These are phyloP conservation scores for Ophiosphaerella herpotricha DNA, from an alignment of 2,329 filamentous ascomycete species.

Conservation along the genomic window DNA sequence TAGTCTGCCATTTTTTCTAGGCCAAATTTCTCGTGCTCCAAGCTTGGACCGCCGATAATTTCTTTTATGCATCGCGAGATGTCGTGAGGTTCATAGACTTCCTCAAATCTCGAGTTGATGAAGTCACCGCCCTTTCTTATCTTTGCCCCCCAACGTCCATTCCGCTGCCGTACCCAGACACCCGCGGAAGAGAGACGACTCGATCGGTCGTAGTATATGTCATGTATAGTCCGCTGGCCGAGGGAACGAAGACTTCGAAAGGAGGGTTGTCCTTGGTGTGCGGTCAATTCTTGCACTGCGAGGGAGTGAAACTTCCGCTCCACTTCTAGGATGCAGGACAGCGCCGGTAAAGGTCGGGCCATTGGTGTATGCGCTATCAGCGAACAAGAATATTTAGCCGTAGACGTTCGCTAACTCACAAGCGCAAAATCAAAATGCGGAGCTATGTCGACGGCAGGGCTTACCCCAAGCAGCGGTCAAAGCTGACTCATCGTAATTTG, in stretches of 20 bases:
- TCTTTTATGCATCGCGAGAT: slow-evolving; percentile 16
- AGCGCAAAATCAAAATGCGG: too few species aligned
- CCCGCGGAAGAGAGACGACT: slow-evolving; percentile 22
- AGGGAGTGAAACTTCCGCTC: slow-evolving; percentile 17
- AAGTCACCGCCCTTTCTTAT: slow-evolving; percentile 21
- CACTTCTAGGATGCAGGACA: slow-evolving; percentile 11
- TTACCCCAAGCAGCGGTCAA: too few species aligned
- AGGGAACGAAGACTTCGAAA: slow-evolving; percentile 11
- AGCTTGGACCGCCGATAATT: neutral
- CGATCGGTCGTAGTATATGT: slow-evolving; percentile 34
- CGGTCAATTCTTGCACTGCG: slow-evolving; percentile 9
- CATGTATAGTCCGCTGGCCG: slow-evolving; percentile 17
- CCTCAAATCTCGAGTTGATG: slow-evolving; percentile 31
- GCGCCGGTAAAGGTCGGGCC: slow-evolving; percentile 4
- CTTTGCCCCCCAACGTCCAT: slow-evolving; percentile 22
- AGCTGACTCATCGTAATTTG: too few species aligned
- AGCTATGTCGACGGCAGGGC: too few species aligned
- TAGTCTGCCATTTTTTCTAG: slow-evolving; percentile 21
- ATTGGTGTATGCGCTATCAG: neutral
- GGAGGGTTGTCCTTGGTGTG: slow-evolving; percentile 7
- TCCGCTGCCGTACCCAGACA: slow-evolving; percentile 29
- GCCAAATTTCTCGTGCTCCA: slow-evolving; percentile 6
- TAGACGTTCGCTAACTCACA: too few species aligned
- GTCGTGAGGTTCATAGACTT: slow-evolving; percentile 17
- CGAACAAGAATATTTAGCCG: too few species aligned